Evolutionary conservation across 805 yeast genomes (phyloP), one percentile per base, ranked within the genome.

Genomic region (Gaillardinia entomophila): DNA sequence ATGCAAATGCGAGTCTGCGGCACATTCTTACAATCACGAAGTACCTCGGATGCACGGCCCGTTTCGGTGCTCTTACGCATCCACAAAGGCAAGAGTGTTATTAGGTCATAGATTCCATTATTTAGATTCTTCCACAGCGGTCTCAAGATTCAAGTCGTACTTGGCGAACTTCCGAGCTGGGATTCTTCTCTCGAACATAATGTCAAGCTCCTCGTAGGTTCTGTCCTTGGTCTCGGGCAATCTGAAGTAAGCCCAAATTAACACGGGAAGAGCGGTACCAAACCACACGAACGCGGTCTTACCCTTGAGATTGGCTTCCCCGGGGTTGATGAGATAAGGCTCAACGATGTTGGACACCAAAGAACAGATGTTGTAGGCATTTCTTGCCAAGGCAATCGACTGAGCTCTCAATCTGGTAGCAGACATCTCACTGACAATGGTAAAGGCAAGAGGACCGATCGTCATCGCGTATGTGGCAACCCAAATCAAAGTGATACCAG

Each of bases 181-280:
- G 16, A 37, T 33, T 6, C 22, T n/a, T 8, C 32, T 17, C 12
- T 34, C 41, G 24, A 37, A 37, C 36, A 37, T 25, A 12, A 37
- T 13, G 16, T 34, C 41, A 28, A 37, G 31, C 25, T 37, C 38
- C 23, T 37, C 41, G 29, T 37, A 37, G 3, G 40, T 37, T 22
- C 38, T 29, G 18, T 26, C 29, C 16, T 33, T 29, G 23, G 35
- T 34, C 16, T 37, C 38, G 3, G 41, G 38, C 19, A 37, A 22
- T 10, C 41, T 34, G 31, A 62, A 31, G 34, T 41, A 60, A 4
- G 52, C 43, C 65, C 65, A 60, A 27, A 62, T 58, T 14, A 33
- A 26, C 28, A 37, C 20, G 35, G 40, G 24, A 38, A 45, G 24
- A 19, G 35, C 20, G 35, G 60, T 31, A 37, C 37, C 48, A 27